Percentiles rank a stretch among this genome's conserved stretches.
Conservation (phyloP, 108 stramenopile species). For the Discostella pseudostelligera region DNA sequence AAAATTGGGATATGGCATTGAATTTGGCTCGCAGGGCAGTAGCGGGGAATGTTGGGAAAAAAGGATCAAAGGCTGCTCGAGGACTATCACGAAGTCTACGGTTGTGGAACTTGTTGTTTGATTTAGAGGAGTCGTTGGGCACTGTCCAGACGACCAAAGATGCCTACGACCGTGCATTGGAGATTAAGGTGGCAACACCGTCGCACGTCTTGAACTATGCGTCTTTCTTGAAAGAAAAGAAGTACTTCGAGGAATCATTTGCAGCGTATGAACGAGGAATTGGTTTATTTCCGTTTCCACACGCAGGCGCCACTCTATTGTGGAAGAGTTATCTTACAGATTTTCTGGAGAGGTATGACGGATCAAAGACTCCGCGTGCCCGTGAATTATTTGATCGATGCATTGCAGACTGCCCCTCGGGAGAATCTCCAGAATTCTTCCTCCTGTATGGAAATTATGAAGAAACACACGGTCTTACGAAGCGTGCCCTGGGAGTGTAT, state of each 20-base stretch:
- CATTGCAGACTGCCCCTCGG: conserved; percentile 81
- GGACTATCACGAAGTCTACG: conserved; percentile 68
- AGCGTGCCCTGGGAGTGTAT: conserved; percentile 89
- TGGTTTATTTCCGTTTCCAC: conserved; percentile 90
- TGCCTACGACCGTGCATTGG: conserved; percentile 91
- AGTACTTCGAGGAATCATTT: conserved; percentile 97
- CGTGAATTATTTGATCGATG: conserved; percentile 95
- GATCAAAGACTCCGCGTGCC: conserved; percentile 90
- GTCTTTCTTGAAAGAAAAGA: conserved; percentile 86
- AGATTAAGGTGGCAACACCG: conserved; percentile 93
- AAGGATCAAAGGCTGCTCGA: conserved; percentile 29
- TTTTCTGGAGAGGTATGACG: conserved; percentile 91
- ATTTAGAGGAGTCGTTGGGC: conserved; percentile 96
- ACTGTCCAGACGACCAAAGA: conserved; percentile 92
- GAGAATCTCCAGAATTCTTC: conserved; percentile 86
- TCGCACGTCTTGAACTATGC: conserved; percentile 95
- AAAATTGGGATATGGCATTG: conserved; percentile 89
- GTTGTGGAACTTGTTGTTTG: conserved; percentile 93
- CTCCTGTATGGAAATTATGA: conserved; percentile 93
- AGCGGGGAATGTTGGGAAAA: conserved; percentile 52
- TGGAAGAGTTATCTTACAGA: conserved; percentile 88
- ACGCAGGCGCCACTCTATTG: conserved; percentile 77
- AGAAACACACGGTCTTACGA: conserved; percentile 92
- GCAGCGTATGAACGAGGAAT: conserved; percentile 87
- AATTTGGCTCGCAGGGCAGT: conserved; percentile 64